Evolutionary conservation across 768 basidiomycete genomes (phyloP), one percentile per base, ranked within the genome.

Genomic region (Suillus placidus): DNA sequence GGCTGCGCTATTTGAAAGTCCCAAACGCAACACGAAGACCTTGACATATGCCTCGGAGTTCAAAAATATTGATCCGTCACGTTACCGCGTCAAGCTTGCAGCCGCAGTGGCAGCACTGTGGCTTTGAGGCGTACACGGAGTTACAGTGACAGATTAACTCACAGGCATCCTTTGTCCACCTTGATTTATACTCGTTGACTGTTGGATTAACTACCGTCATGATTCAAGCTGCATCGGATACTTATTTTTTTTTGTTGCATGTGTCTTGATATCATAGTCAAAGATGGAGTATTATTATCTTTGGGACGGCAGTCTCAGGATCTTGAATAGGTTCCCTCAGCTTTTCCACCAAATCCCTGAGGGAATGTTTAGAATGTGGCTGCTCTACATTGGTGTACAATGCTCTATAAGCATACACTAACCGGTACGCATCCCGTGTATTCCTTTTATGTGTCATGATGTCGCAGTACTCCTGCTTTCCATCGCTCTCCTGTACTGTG

Each of bases 401-500:
- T 58, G 57, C 37, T 60, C 57, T 30, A 40, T 40, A 42, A 60
- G 38, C 20, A 60, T 40, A 58, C 37, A 26, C 37, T 40, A 35
- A 3, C 30, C 26, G 3, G 38, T 40, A 26, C 23, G 13, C 16
- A 58, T 30, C 26, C 16, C 56, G 13, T 38, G 4, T 55, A 35
- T 18, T 35, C 54, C 34, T 9, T 14, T 37, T n/a, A 5, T 57
- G 35, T 13, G 35, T 42, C 26, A 60, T 20, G 58, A 32, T 42
- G 12, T 7, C 38, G 6, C 26, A 20, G 2, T 8, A 42, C 40
- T 6, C 18, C 26, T 20, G 38, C 58, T 60, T 30, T 60, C 38
- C 26, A 42, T 42, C 26, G 26, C 40, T 40, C 12, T 66, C 38
- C 74, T 75, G 68, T 77, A 78, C 72, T 87, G 83, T 10, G 79